Base-by-base conservation (phyloP, 148 eudicot species). In the Polygonum maritimum region DNA sequence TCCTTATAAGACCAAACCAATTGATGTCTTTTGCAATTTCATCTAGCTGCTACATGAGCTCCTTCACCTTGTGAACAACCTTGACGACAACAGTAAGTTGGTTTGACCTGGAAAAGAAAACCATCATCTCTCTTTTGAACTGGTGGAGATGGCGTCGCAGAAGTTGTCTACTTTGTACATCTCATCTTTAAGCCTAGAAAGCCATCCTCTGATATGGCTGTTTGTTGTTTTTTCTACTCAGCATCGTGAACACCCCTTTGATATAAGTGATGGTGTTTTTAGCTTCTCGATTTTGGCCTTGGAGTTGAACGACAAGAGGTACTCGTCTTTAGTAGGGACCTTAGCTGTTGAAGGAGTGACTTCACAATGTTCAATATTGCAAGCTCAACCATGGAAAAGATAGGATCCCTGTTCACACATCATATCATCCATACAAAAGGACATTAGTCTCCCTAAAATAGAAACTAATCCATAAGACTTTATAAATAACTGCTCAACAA, bases 131-230 rank as follows among this genome's bases (percentile, higher is more conserved):
- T 38, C 39, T 70, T 41, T 26, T 38, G 9, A 70, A 38, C 73
- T 70, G 2, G 48, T 19, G 22, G 73, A 16, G 44, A 70, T 38
- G 9, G 21, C 3, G 33, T 70, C 73, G 14, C 38, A 70, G 9
- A 70, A 19, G 48, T 70, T 48, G 8, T 70, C 48, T 41, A 48
- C 73, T 38, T 41, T 38, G 48, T 70, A 70, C 47, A 70, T 70
- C 73, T 70, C 73, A 38, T 70, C 73, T 13, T n/a, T 16, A n/a
- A 41, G 73, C 73, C 73, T 70, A 11, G 45, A 38, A n/a, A 70
- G 45, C 73, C 73, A 70, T 70, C 18, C 48, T 38, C 45, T n/a
- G 38, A 70, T 14, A 70, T 39, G 19, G 2, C 10, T 11, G 39
- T 70, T 26, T 4, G 22, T 70, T 36, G 45, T 70, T 70, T 9